These are phyloP conservation scores for Metschnikowia proteae DNA, from an alignment of 805 yeast species.

Conservation along the genomic window DNA sequence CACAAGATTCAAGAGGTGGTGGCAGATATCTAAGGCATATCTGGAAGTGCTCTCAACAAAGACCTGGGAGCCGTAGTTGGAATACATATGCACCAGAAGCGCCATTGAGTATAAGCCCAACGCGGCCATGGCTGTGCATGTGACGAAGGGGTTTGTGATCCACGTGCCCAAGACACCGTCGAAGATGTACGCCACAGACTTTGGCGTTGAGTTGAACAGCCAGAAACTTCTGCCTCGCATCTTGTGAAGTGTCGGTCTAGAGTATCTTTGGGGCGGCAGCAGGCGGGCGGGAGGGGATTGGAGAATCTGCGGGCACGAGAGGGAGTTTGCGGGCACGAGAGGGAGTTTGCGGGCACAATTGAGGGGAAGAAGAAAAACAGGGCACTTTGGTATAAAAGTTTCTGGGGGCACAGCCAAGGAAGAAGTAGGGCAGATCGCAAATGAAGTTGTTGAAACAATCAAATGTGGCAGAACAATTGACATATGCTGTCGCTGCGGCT, in stretches of 20 bases:
- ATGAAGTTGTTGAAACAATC: background rate
- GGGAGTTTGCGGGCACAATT: too few species aligned
- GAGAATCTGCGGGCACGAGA: too few species aligned
- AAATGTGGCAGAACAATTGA: constrained; percentile 1
- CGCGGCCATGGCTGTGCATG: background rate
- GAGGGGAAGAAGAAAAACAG: too few species aligned
- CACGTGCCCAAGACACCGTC: constrained; percentile 18
- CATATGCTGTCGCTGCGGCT: background rate
- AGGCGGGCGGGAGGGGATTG: too few species aligned
- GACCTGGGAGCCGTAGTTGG: background rate
- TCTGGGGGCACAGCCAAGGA: too few species aligned
- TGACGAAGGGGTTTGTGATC: constrained; percentile 16
- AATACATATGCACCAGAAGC: background rate
- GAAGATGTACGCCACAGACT: constrained; percentile 12
- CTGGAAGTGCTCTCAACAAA: background rate
- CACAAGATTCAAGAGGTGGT: constrained; percentile 26
- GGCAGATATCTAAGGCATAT: constrained; percentile 20
- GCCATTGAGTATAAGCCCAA: background rate
- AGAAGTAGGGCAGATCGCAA: too few species aligned
- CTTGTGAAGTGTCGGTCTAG: background rate
- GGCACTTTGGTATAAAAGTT: too few species aligned
- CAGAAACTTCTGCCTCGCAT: background rate
- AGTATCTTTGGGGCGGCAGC: too few species aligned
- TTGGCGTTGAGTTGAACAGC: background rate
- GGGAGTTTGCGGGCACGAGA: too few species aligned